Conservation (phyloP, 225 moss, liverwort and hornwort genomes). For the Sphagnum contortum region DNA sequence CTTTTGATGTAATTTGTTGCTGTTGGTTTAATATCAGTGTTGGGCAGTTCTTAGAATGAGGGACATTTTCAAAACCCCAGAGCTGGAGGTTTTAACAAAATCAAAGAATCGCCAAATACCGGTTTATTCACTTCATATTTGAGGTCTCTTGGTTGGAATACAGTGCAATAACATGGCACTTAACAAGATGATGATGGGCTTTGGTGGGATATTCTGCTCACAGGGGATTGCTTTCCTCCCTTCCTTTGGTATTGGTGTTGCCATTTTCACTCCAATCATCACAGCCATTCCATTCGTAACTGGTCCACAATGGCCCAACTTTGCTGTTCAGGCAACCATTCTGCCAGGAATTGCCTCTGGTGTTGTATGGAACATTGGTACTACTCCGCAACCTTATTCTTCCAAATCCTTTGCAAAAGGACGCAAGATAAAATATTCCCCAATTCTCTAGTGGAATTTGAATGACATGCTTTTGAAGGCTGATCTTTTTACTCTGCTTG, state of each 20-base stretch:
- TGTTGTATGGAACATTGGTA: conserved; percentile 40
- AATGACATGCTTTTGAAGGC: background rate
- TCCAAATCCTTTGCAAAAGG: background rate
- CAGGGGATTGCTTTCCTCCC: conserved; percentile 26
- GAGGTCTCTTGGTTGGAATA: background rate
- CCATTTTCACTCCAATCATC: conserved; percentile 20
- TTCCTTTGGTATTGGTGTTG: conserved; percentile 30
- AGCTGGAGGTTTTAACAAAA: too few relatives aligned
- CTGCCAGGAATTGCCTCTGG: conserved; percentile 31
- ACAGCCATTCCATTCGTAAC: conserved; percentile 13
- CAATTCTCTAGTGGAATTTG: too few relatives aligned
- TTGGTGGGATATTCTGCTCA: background rate
- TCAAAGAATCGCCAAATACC: too few relatives aligned
- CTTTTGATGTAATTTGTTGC: background rate
- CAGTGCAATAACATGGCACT: background rate
- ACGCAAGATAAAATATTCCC: too few relatives aligned
- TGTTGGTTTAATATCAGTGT: too few relatives aligned
- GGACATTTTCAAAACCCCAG: too few relatives aligned
- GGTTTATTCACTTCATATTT: background rate
- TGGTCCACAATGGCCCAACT: conserved; percentile 12
- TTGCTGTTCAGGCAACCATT: conserved; percentile 10
- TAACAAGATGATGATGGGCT: background rate
- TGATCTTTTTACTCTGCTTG: background rate
- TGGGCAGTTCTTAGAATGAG: too few relatives aligned
- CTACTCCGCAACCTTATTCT: background rate